These are phyloP conservation scores for Podospora pseudopauciseta DNA, from an alignment of 495 filamentous ascomycete genomes.

Conservation along the genomic window DNA sequence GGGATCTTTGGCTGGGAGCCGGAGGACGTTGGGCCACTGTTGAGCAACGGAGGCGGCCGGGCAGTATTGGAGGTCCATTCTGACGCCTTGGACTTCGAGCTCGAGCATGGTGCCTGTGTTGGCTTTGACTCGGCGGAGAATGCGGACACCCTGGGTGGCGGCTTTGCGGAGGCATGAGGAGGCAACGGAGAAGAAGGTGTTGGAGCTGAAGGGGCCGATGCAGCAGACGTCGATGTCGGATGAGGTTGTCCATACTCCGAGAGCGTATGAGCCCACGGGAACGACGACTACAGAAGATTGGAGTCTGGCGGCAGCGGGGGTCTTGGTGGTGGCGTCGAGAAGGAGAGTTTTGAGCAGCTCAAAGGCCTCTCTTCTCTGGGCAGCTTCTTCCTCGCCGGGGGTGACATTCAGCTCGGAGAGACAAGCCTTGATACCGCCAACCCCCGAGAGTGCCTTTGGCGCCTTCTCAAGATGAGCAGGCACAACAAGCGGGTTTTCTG, in stretches of 20 bases:
- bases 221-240: slow-evolving; percentile 59
- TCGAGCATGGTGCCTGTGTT: slow-evolving; percentile 54
- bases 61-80: slow-evolving; percentile 59
- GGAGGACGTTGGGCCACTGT: slow-evolving; percentile 38
- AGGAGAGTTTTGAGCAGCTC: slow-evolving; percentile 43
- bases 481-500: slow-evolving; percentile 17
- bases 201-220: slow-evolving; percentile 52
- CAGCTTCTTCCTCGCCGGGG: slow-evolving; percentile 41
- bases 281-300: slow-evolving; percentile 43
- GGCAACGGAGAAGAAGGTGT: slow-evolving; percentile 54
- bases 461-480: slow-evolving; percentile 29
- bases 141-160: slow-evolving; percentile 38
- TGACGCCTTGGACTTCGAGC: slow-evolving; percentile 47
- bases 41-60: slow-evolving; percentile 46
- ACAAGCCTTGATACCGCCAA: slow-evolving; percentile 26
- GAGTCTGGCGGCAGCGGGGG: slow-evolving; percentile 2
- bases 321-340: slow-evolving; percentile 18
- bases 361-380: slow-evolving; percentile 41
- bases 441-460: slow-evolving; percentile 15
- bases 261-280: slow-evolving; percentile 58
- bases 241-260: slow-evolving; percentile 51
- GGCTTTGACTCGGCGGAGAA: slow-evolving; percentile 51
- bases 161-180: slow-evolving; percentile 47
- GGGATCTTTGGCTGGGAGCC: slow-evolving; percentile 36
- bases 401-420: slow-evolving; percentile 33